Conservation (phyloP, 805 yeast genomes). For the Monosporozyma siamensis region DNA sequence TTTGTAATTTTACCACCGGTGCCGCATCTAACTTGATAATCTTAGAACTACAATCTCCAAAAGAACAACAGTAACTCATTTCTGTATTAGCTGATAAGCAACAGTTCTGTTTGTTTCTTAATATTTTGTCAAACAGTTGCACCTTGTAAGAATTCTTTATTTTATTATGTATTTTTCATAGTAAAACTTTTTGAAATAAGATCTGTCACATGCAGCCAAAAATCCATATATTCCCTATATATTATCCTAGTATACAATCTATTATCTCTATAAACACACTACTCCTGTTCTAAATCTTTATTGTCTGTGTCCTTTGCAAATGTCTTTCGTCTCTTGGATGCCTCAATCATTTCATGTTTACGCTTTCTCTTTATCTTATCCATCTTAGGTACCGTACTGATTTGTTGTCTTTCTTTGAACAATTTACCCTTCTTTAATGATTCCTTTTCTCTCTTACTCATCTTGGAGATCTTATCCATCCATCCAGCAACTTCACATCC, state of each 20-base stretch:
- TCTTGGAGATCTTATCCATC: conserved; percentile 66
- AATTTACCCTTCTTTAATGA: conserved; percentile 46
- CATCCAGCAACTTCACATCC: conserved; percentile 68
- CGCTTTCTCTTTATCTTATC: conserved; percentile 55
- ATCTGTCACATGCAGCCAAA: no score
- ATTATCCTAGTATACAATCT: no score
- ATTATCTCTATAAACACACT: no score
- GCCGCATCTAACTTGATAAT: conserved; percentile 13
- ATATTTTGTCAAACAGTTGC: background rate
- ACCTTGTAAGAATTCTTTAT: background rate
- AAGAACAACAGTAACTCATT: conserved; percentile 14
- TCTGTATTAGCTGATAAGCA: no score
- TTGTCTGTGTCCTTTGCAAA: conserved; percentile 1
- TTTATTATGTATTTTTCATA: no score
- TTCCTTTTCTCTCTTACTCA: conserved; percentile 55
- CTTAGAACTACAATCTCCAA: conserved; percentile 17
- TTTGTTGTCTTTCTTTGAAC: conserved; percentile 46
- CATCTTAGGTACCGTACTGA: conserved; percentile 74
- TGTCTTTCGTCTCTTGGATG: conserved; percentile 53
- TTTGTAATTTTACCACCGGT: conserved; percentile 8
- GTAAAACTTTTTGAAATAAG: no score
- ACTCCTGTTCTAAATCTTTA: no score
- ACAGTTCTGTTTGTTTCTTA: no score
- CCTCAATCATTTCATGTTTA: conserved; percentile 62
- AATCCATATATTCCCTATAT: no score